Evolutionary conservation across 2,329 filamentous ascomycete species (phyloP).

Genomic region (Aspergillus spinulosporus): DNA sequence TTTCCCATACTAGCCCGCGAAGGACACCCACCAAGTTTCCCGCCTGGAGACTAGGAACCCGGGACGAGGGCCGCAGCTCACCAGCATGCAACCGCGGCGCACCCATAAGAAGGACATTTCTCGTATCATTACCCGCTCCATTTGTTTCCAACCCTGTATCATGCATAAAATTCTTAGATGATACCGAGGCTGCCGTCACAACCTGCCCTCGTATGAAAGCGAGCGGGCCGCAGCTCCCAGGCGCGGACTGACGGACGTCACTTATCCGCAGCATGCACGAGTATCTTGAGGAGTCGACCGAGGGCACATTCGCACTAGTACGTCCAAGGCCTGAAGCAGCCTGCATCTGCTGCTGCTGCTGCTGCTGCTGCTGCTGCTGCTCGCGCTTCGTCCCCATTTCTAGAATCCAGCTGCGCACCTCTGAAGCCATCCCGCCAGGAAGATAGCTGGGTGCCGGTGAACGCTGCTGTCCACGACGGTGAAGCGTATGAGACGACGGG

Average conservation of each 20-base stretch:
- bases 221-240: constrained; percentile 30
- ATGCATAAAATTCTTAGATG: background rate
- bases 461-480: constrained; percentile 32
- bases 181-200: background rate
- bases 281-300: constrained; percentile 19
- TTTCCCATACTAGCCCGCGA: constrained; percentile 38
- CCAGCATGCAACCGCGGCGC: constrained; percentile 21
- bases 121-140: background rate
- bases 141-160: background rate
- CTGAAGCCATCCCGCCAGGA: constrained; percentile 42
- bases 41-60: constrained; percentile 13
- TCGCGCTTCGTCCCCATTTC: constrained; percentile 39
- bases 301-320: background rate
- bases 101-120: constrained; percentile 34
- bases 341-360: constrained; percentile 9
- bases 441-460: constrained; percentile 29
- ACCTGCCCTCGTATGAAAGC: constrained; percentile 24
- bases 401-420: constrained; percentile 44
- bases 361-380: too few species aligned
- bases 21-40: constrained; percentile 34
- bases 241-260: constrained; percentile 17
- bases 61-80: background rate
- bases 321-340: background rate
- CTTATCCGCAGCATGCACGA: constrained; percentile 22
- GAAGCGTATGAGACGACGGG: constrained; percentile 34